Percentiles rank a stretch among this genome's conserved stretches.
Evolutionary conservation across 495 filamentous ascomycete genomes (phyloP).

Genomic region (Penicillium cataractarum): DNA sequence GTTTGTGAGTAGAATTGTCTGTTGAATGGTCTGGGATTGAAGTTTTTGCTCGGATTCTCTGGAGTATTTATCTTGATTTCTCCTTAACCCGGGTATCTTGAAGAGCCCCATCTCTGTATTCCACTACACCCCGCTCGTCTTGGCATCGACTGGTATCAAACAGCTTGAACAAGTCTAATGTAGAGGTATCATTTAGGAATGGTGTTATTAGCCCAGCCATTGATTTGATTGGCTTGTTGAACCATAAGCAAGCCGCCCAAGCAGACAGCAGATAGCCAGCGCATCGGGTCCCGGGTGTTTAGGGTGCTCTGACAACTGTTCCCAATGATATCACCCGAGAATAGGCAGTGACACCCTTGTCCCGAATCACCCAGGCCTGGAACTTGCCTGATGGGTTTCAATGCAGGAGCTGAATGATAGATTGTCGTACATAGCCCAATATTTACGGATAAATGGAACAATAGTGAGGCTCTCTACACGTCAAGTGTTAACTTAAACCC

Average conservation of each 20-base stretch:
- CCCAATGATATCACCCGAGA: background rate
- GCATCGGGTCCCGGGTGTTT: background rate
- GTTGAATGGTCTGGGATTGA: background rate
- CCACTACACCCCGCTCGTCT: background rate
- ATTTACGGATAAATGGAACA: background rate
- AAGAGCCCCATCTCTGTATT: background rate
- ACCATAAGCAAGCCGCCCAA: background rate
- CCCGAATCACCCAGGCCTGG: background rate
- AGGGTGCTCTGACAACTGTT: background rate
- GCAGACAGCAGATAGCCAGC: background rate
- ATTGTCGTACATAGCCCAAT: background rate
- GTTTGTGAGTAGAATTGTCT: background rate
- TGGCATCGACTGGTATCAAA: background rate
- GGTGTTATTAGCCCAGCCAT: background rate
- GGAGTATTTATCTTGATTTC: background rate
- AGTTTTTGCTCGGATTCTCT: background rate
- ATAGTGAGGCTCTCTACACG: background rate
- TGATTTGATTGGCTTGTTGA: background rate
- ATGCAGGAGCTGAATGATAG: background rate
- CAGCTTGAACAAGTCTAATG: background rate
- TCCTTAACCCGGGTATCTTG: background rate
- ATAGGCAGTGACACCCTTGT: background rate
- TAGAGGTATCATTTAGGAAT: background rate
- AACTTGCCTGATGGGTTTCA: background rate
- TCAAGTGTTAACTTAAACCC: background rate